A percentile compares a stretch with the other conserved stretches of the same genome.
Conservation (phyloP, 2,329 filamentous ascomycete species). For the Stagonosporopsis vannaccii region DNA sequence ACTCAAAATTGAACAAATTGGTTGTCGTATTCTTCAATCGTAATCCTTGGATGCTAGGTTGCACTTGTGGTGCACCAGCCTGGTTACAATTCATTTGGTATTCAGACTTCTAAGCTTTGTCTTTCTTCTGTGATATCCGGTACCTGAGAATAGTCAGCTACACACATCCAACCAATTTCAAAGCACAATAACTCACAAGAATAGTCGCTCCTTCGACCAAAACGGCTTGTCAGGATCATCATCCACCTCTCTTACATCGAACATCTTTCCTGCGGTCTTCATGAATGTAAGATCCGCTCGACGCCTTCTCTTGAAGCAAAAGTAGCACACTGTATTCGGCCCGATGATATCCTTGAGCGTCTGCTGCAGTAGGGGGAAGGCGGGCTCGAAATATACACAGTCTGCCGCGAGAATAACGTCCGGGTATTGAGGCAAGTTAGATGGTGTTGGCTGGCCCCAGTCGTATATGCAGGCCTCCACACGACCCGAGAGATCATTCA, state of each 20-base stretch:
- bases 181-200: conserved; percentile 51
- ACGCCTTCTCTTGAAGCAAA: conserved; percentile 94
- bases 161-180: no score
- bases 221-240: conserved; percentile 58
- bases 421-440: conserved; percentile 63
- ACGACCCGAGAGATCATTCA: conserved; percentile 73
- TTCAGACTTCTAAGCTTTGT: neutral
- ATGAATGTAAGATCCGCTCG: conserved; percentile 67
- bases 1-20: no score
- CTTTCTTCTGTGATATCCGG: conserved; percentile 30
- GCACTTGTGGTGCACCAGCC: neutral
- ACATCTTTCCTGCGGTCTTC: conserved; percentile 58
- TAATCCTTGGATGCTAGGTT: no score
- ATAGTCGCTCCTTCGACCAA: conserved; percentile 58
- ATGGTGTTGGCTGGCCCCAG: conserved; percentile 66
- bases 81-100: neutral
- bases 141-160: conserved; percentile 23
- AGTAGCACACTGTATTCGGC: conserved; percentile 72
- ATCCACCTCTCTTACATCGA: conserved; percentile 55
- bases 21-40: no score
- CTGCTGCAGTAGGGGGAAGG: conserved; percentile 83
- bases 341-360: conserved; percentile 79
- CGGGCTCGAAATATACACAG: conserved; percentile 96
- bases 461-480: conserved; percentile 77
- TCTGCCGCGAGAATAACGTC: conserved; percentile 92